Base-by-base conservation (phyloP, 2,329 filamentous ascomycete species). In the Madurella fahalii region DNA sequence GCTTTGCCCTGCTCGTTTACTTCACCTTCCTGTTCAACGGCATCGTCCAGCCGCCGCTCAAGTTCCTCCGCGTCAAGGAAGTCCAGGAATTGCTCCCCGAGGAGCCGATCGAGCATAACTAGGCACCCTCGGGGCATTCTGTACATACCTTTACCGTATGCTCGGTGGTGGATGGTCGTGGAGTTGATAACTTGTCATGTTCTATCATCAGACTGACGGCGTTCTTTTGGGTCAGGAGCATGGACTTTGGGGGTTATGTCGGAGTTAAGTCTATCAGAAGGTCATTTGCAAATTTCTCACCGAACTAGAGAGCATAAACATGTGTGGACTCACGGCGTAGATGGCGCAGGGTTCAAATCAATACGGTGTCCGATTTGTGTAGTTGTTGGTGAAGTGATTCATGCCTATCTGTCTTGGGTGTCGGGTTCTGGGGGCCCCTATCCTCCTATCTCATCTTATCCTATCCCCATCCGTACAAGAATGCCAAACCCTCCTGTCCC, bases 11-110 rank as follows among this genome's bases (percentile, higher is more conserved):
- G 61, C 80, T 99, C 37, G 94, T 99, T 13, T 99, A 96, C 69
- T 95, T 94, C 61, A 99, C 93, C 2, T 96, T 96, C 72, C 71
- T 97, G 41, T 97, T 97, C 78, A 97, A 97, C 71, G 91, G 95
- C 59, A 83, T 99, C 55, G 81, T 97, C n/a, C 78, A 84, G 56
- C 90, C 91, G 18, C 94, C 94, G 1, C 74, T 95, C 57, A 82
- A 83, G 68, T 82, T 80, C 50, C 86, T 92, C 34, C 78, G 78
- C 53, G 71, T 80, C 15, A 71, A 71, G 31, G 78, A 79, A 60
- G 75, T 85, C 17, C 79, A 83, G 58, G 82, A 85, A 67, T 72
- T 95, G 30, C 75, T 95, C 8, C 87, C 88, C 0, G 90, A 95
- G 69, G 89, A 92, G 57, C 90, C 89, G 0, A 88, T 95, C 58